These are phyloP conservation scores for Dictyostelium purpureum DNA, from an alignment of 78 protist genomes.

Conservation along the genomic window DNA sequence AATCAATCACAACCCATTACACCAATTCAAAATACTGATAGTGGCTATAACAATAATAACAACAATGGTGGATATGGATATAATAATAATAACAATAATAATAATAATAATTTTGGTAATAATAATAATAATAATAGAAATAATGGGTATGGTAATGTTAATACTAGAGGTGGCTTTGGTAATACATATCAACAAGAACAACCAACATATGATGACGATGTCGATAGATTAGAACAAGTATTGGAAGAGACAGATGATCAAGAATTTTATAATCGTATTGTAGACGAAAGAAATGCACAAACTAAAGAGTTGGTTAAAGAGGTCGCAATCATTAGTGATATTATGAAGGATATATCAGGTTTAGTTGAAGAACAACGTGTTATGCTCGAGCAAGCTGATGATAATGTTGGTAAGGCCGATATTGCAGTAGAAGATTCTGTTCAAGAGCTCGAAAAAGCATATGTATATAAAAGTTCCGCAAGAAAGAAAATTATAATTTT, in stretches of 20 bases:
- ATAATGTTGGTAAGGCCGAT: conserved; percentile 29
- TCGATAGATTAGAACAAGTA: background rate
- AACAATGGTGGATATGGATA: background rate
- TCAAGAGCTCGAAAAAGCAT: conserved; percentile 31
- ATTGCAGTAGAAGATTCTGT: conserved; percentile 19
- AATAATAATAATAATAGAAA: background rate
- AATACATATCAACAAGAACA: background rate
- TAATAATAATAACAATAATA: conserved; percentile 1
- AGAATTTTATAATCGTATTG: conserved; percentile 19
- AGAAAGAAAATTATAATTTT: conserved; percentile 56
- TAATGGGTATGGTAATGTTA: background rate
- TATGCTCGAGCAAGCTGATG: conserved; percentile 1
- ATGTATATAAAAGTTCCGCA: conserved; percentile 25
- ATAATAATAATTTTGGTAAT: background rate
- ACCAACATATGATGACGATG: background rate
- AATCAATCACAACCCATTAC: conserved; percentile 3
- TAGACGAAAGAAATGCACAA: conserved; percentile 48
- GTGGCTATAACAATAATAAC: background rate
- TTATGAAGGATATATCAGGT: conserved; percentile 8
- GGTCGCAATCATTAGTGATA: background rate
- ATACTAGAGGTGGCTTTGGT: background rate
- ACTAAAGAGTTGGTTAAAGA: conserved; percentile 38
- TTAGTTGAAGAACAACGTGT: conserved; percentile 57
- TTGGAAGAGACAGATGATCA: background rate
- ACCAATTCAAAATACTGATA: background rate